These are phyloP conservation scores for Naematelia encephala DNA, from an alignment of 768 basidiomycete genomes.

Conservation along the genomic window DNA sequence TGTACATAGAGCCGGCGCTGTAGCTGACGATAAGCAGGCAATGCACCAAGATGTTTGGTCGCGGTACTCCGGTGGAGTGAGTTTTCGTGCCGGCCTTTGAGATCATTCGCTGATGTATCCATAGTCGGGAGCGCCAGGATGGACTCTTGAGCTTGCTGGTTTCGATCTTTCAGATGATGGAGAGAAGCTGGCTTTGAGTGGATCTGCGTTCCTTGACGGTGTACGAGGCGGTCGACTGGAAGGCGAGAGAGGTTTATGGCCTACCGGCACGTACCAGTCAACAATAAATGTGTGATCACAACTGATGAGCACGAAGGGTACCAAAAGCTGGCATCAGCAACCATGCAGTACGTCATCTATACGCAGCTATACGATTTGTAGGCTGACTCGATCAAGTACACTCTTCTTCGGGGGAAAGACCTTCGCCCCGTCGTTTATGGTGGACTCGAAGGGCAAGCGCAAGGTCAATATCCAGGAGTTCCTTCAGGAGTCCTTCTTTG, in stretches of 20 bases:
- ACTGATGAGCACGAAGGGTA: slow-evolving; percentile 56
- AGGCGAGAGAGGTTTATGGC: slow-evolving; percentile 81
- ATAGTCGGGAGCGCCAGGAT: slow-evolving; percentile 84
- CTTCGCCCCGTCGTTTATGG: slow-evolving; percentile 71
- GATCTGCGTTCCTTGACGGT: slow-evolving; percentile 82
- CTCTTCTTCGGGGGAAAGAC: slow-evolving; percentile 89
- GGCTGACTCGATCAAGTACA: slow-evolving; percentile 57
- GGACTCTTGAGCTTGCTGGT: slow-evolving; percentile 83
- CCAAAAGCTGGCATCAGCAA: slow-evolving; percentile 85
- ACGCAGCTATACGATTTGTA: not conserved
- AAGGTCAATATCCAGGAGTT: slow-evolving; percentile 69
- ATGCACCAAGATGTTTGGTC: slow-evolving; percentile 97
- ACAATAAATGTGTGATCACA: not conserved
- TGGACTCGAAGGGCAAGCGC: slow-evolving; percentile 52
- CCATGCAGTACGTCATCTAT: slow-evolving; percentile 61
- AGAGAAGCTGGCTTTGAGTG: slow-evolving; percentile 69
- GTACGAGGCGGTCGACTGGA: slow-evolving; percentile 65
- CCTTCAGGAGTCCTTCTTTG: slow-evolving; percentile 75
- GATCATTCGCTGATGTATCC: not conserved
- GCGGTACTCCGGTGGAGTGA: slow-evolving; percentile 75
- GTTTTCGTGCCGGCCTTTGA: slow-evolving; percentile 1
- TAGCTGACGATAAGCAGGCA: slow-evolving; percentile 20
- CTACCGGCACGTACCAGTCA: slow-evolving; percentile 56
- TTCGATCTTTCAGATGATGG: slow-evolving; percentile 63
- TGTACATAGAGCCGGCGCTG: slow-evolving; percentile 62